Conservation (phyloP, 306 rosid genomes). For the Pterocarpus santalinus region DNA sequence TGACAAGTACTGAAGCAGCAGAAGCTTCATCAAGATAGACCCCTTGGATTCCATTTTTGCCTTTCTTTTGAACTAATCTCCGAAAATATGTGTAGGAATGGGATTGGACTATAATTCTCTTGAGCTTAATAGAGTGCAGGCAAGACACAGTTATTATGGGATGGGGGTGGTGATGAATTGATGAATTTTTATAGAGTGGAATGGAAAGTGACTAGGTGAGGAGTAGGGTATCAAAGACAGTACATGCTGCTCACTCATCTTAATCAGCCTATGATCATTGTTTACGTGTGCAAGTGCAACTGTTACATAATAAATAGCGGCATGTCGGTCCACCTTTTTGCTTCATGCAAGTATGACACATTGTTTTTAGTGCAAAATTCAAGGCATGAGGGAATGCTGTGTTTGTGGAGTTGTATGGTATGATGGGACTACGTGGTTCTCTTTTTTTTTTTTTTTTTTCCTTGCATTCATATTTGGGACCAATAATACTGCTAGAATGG, state of each 20-base stretch:
- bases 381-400: background rate
- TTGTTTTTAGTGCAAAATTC: background rate
- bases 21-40: conserved; percentile 47
- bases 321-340: conserved; percentile 32
- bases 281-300: conserved; percentile 20
- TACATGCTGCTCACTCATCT: background rate
- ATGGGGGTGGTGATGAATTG: background rate
- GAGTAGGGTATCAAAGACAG: background rate
- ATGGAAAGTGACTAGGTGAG: background rate
- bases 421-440: background rate
- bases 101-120: background rate
- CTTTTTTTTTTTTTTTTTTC: background rate
- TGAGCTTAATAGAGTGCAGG: too few species aligned
- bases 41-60: conserved; percentile 30
- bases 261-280: background rate
- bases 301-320: background rate
- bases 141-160: background rate
- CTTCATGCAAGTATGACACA: background rate
- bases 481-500: background rate
- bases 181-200: conserved; percentile 39
- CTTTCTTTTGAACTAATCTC: background rate
- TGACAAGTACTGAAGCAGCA: conserved; percentile 50
- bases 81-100: background rate
- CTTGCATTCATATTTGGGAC: conserved; percentile 1
- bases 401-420: background rate